phyloP scores from a whole-genome alignment of 2,329 filamentous ascomycete genomes.

The Xylaria sp. region DNA sequence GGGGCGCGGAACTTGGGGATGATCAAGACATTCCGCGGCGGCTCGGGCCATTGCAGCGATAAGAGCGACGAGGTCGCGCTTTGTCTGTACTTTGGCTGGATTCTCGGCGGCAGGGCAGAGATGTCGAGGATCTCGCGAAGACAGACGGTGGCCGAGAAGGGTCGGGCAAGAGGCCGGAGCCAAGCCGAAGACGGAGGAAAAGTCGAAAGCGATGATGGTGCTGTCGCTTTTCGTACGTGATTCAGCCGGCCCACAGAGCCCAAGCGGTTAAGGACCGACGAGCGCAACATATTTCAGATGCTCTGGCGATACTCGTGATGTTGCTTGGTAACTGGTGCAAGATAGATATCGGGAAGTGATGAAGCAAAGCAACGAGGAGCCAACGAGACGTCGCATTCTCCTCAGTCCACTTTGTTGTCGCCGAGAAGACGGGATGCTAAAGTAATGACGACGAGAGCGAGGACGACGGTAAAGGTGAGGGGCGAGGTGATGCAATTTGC shows the following conservation, averaged over 20 bases:
- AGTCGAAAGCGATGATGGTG: background rate
- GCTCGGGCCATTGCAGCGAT: slow-evolving; percentile 64
- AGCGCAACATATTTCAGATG: slow-evolving; percentile 30
- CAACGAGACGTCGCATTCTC: slow-evolving; percentile 32
- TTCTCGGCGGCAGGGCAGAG: slow-evolving; percentile 62
- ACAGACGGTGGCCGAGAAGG: slow-evolving; percentile 61
- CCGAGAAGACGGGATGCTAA: background rate
- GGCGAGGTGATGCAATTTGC: background rate
- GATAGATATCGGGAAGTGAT: background rate
- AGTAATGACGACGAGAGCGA: background rate
- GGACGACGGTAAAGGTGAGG: background rate
- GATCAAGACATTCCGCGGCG: slow-evolving; percentile 67
- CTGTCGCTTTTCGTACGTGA: slow-evolving; percentile 10
- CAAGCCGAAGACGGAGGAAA: slow-evolving; percentile 1
- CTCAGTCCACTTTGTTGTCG: background rate
- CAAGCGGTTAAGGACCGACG: slow-evolving; percentile 7
- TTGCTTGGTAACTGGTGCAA: background rate
- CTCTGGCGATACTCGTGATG: background rate
- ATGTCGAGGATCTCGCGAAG: slow-evolving; percentile 63
- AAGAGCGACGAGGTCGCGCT: slow-evolving; percentile 65
- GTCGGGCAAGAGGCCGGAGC: slow-evolving; percentile 44
- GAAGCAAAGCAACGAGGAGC: slow-evolving; percentile 9
- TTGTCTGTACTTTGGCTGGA: slow-evolving; percentile 73
- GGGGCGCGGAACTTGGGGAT: slow-evolving; percentile 69
- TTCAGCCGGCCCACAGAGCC: slow-evolving; percentile 12